Conservation (phyloP, 176 grass and related monocot species). For the Thinopyrum elongatum region DNA sequence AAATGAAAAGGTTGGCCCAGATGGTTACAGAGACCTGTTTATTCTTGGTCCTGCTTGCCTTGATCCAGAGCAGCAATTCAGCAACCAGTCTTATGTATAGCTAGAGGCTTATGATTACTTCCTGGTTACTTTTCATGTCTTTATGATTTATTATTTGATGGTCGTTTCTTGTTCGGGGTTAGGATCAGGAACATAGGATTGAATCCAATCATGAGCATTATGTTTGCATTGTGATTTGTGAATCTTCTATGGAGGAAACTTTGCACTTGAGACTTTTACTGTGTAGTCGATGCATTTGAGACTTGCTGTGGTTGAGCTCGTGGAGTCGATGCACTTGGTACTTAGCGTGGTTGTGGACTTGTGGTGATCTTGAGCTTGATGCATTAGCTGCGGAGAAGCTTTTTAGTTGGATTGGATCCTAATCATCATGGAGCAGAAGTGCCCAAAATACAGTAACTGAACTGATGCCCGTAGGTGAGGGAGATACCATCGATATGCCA, state of each 20-base stretch:
- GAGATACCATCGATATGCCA: background rate
- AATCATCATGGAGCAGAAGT: conserved; percentile 56
- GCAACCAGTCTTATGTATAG: too few species aligned
- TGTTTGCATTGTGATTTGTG: conserved; percentile 54
- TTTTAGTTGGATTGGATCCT: conserved; percentile 52
- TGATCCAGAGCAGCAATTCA: too few species aligned
- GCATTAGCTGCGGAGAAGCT: conserved; percentile 46
- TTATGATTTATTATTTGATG: too few species aligned
- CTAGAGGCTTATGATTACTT: too few species aligned
- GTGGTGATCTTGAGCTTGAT: conserved; percentile 50
- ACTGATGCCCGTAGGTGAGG: conserved; percentile 48
- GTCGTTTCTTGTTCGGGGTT: too few species aligned
- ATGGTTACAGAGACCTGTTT: background rate
- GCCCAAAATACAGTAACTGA: conserved; percentile 51
- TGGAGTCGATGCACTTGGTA: too few species aligned
- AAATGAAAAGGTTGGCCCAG: background rate
- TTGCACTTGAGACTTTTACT: conserved; percentile 38
- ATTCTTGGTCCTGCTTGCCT: too few species aligned
- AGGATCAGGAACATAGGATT: conserved; percentile 56
- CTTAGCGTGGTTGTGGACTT: conserved; percentile 47
- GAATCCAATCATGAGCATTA: conserved; percentile 61
- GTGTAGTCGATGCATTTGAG: conserved; percentile 66
- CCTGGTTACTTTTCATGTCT: too few species aligned
- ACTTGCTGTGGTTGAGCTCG: conserved; percentile 29
- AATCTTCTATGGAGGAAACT: conserved; percentile 67